Conservation (phyloP, 2,329 filamentous ascomycete species). For the Botrytis galanthina region DNA sequence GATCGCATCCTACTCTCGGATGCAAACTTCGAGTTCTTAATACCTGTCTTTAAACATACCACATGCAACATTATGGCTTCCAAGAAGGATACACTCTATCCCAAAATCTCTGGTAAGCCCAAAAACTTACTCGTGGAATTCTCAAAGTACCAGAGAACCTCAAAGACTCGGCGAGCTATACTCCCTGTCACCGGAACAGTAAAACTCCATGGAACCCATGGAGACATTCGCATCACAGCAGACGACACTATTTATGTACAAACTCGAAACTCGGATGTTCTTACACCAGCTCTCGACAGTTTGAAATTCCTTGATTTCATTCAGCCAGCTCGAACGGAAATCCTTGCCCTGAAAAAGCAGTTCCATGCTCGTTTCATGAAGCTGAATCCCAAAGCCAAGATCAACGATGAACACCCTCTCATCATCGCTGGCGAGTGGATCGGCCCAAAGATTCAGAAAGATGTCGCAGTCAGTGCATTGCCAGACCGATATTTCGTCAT, state of each 20-base stretch:
- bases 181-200: constrained; percentile 28
- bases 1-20: not conserved
- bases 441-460: constrained; percentile 29
- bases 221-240: constrained; percentile 27
- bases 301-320: not conserved
- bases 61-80: not conserved
- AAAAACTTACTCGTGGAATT: constrained; percentile 6
- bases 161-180: not conserved
- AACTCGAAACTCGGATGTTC: constrained; percentile 24
- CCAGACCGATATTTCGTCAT: constrained; percentile 30
- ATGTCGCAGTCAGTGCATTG: constrained; percentile 23
- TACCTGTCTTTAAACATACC: not conserved
- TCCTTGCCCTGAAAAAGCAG: constrained; percentile 12
- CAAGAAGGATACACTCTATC: not conserved
- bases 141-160: not conserved
- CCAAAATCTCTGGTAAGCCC: constrained; percentile 7
- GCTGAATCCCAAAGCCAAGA: constrained; percentile 19
- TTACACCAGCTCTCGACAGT: not conserved
- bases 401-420: constrained; percentile 22
- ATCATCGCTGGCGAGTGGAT: constrained; percentile 34
- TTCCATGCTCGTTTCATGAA: constrained; percentile 19
- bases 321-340: not conserved
- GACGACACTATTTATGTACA: constrained; percentile 27
- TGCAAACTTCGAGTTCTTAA: not conserved
- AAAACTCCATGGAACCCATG: constrained; percentile 32